These are phyloP conservation scores for Ogataea kodamae DNA, from an alignment of 805 yeast genomes.

Conservation along the genomic window DNA sequence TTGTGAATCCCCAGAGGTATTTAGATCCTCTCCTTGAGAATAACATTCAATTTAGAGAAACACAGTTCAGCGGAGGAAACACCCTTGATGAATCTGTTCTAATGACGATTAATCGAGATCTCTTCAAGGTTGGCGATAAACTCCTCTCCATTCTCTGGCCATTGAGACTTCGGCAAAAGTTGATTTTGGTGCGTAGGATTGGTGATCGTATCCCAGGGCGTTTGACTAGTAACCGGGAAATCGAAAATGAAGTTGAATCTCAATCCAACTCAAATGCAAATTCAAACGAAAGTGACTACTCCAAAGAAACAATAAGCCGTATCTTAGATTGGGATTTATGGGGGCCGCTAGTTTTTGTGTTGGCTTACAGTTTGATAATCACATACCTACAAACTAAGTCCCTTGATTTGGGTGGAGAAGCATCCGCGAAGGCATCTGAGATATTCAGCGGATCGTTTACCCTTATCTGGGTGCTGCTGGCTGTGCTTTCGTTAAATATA, in stretches of 20 bases:
- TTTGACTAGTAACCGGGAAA: conserved; percentile 10
- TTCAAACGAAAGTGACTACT: conserved; percentile 31
- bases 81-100: conserved; percentile 56
- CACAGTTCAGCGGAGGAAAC: conserved; percentile 55
- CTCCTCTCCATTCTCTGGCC: conserved; percentile 38
- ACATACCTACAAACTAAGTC: conserved; percentile 40
- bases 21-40: conserved; percentile 26
- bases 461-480: conserved; percentile 47
- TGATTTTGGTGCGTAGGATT: conserved; percentile 28
- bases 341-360: conserved; percentile 56
- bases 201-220: conserved; percentile 24
- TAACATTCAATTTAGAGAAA: conserved; percentile 37
- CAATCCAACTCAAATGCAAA: conserved; percentile 13
- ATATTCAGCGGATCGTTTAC: conserved; percentile 54
- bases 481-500: conserved; percentile 48
- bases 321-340: conserved; percentile 59
- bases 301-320: conserved; percentile 32
- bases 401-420: conserved; percentile 26
- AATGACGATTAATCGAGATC: conserved; percentile 40
- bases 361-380: conserved; percentile 45
- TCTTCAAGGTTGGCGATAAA: conserved; percentile 34
- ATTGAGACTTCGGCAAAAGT: conserved; percentile 29
- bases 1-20: conserved; percentile 33
- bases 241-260: conserved; percentile 23
- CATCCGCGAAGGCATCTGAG: conserved; percentile 36